Evolutionary conservation across 1,284 basidiomycete genomes (phyloP), one percentile per base, ranked within the genome.

Genomic region (Apiotrichum porosum): DNA sequence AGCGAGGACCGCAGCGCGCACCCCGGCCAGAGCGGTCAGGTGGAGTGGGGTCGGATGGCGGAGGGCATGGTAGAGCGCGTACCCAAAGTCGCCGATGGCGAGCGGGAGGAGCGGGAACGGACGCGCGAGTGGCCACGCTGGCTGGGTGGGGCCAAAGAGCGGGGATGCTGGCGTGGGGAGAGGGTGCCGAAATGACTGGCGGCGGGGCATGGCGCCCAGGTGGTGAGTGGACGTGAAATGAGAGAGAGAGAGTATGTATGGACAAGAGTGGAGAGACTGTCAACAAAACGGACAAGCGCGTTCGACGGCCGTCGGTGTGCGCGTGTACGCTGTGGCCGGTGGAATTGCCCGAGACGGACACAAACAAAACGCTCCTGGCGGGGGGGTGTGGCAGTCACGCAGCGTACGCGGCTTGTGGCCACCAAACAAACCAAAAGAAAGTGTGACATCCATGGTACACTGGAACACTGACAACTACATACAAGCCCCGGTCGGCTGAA

Each of bases 91-190:
- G 6, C 36, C 49, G 32, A 37, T 23, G 10, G 36, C 44, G 24
- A 47, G 13, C 3, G 49, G 49, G 13, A 51, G 19, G 17, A 51
- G 44, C 2, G 49, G 44, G 24, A 46, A 33, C 22, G 49, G 49
- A 26, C 44, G 49, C 34, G 37, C 10, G 18, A 49, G 42, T 14
- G 47, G 19, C 23, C 14, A 35, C 17, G 30, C 21, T 14, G 15
- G n/a, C 17, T 5, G 40, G 12, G 26, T 2, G 10, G 43, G 28
- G 34, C 34, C 35, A 36, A 38, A 44, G 15, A 44, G 36, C 35
- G 35, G 35, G 14, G 36, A 31, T 3, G 36, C 35, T 9, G 36
- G 28, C 18, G 43, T 37, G 6, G 42, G 42, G 17, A 28, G n/a
- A 9, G 26, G 19, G 43, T 37, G 26, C 26, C 26, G 26, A 12